phyloP scores from a whole-genome alignment of 345 rosid species.

The Bruguiera sexangula region DNA sequence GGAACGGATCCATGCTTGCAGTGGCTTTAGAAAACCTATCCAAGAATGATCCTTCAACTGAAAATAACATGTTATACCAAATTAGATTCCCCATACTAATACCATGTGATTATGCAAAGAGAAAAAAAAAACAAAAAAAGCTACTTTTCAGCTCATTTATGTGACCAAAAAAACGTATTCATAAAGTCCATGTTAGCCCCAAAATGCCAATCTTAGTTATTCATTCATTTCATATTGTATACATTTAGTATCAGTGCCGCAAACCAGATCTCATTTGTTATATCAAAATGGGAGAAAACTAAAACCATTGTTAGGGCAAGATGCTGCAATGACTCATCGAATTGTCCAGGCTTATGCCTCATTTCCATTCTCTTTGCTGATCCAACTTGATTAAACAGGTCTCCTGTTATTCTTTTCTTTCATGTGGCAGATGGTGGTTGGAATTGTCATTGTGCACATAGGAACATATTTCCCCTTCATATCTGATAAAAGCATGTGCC shows the following conservation, averaged over 20 bases:
- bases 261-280: background rate
- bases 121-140: background rate
- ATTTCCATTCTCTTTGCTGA: no score
- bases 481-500: no score
- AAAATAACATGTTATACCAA: slow-evolving; percentile 23
- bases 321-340: background rate
- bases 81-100: background rate
- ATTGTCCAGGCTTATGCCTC: background rate
- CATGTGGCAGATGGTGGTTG: no score
- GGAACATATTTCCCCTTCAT: no score
- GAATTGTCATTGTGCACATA: no score
- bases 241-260: background rate
- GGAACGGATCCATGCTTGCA: slow-evolving; percentile 60
- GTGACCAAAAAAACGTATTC: no score
- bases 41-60: slow-evolving; percentile 77
- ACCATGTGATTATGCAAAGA: no score
- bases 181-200: no score
- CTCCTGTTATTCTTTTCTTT: no score
- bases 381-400: no score
- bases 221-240: background rate
- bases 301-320: background rate
- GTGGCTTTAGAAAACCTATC: slow-evolving; percentile 78
- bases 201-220: no score
- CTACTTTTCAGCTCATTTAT: no score
- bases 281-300: background rate